phyloP scores from a whole-genome alignment of 2,329 filamentous ascomycete species.

The Talaromyces sp. region DNA sequence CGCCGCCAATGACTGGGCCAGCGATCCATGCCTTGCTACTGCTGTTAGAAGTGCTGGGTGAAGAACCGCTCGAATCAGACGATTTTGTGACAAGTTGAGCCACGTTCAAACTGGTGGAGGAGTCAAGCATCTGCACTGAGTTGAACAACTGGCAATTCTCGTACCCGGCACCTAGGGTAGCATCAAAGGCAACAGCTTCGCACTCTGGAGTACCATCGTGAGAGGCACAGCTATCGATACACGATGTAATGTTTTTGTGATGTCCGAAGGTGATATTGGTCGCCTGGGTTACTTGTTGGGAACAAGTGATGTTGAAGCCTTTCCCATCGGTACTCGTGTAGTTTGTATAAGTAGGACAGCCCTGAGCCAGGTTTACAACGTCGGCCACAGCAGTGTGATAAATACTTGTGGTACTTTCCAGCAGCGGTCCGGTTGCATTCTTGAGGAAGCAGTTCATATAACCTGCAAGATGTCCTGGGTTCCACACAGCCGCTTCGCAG shows the following conservation, averaged over 20 bases:
- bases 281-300: conserved; percentile 2
- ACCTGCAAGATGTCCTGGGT: conserved; percentile 3
- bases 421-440: background rate
- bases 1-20: conserved; percentile 1
- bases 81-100: background rate
- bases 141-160: conserved; percentile 8
- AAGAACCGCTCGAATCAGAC: background rate
- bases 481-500: conserved; percentile 4
- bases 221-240: conserved; percentile 4
- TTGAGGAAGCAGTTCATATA: conserved; percentile 8
- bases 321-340: conserved; percentile 1
- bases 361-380: background rate
- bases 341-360: conserved; percentile 1
- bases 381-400: conserved; percentile 2
- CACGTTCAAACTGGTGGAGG: background rate
- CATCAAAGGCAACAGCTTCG: conserved; percentile 5
- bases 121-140: background rate
- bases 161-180: conserved; percentile 2
- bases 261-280: conserved; percentile 4
- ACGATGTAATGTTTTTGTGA: conserved; percentile 1
- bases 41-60: background rate
- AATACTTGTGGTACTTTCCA: background rate
- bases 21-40: conserved; percentile 7
- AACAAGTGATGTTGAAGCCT: conserved; percentile 1
- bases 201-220: background rate